Percentiles rank a stretch among this genome's conserved stretches.
Evolutionary conservation across 208 protist species (phyloP).

Genomic region (Crithidia expoeki): DNA sequence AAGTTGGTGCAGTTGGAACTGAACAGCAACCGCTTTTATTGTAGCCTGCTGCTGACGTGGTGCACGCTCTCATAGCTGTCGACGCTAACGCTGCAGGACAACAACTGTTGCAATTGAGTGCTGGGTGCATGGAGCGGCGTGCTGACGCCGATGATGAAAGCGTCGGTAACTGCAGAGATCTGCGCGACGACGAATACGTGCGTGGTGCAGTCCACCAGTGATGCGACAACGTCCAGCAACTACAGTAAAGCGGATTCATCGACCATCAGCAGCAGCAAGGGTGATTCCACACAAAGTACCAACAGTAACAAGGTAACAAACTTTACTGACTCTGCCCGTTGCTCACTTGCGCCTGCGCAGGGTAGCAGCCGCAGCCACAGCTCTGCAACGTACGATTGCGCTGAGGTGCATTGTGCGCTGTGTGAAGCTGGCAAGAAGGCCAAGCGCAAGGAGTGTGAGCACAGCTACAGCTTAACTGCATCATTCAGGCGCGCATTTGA

Average conservation of each 20-base stretch:
- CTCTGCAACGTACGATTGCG: neutral
- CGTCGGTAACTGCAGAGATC: neutral
- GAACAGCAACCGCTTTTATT: neutral
- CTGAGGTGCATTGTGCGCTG: neutral
- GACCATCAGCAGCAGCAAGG: neutral
- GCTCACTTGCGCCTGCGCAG: too few species aligned
- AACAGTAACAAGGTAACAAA: neutral
- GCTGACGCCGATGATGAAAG: neutral
- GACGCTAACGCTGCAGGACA: neutral
- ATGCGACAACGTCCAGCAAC: too few species aligned
- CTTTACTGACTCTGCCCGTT: too few species aligned
- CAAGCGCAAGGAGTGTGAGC: neutral
- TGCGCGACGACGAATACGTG: neutral
- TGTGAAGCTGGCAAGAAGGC: neutral
- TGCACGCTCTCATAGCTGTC: neutral
- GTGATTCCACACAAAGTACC: neutral
- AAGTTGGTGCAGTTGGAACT: neutral
- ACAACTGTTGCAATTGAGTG: neutral
- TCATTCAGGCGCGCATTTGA: neutral
- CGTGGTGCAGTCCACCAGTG: too few species aligned
- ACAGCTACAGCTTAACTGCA: neutral
- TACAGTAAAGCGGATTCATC: too few species aligned
- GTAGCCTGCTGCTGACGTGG: neutral
- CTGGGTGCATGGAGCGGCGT: neutral
- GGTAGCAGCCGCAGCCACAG: neutral